Evolutionary conservation across 768 basidiomycete species (phyloP).

Genomic region (Leccinum broughii): DNA sequence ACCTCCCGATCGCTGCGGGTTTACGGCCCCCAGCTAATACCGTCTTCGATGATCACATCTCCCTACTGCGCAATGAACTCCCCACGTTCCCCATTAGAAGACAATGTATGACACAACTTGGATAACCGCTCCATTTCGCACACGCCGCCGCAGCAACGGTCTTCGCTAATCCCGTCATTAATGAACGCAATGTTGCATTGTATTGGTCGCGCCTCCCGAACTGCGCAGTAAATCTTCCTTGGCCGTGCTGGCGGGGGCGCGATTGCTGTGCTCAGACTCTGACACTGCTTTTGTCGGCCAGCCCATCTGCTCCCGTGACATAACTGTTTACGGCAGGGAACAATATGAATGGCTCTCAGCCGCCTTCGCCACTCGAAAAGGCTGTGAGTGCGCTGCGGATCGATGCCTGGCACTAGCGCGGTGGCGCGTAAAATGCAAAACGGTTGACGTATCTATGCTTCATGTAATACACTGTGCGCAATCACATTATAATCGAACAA

Average conservation of each 20-base stretch:
- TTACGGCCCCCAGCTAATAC: neutral
- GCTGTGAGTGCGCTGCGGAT: conserved; percentile 14
- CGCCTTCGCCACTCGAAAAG: neutral
- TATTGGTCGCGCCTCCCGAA: conserved; percentile 4
- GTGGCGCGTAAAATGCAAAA: neutral
- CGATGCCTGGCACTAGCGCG: neutral
- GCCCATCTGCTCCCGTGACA: neutral
- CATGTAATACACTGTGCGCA: neutral
- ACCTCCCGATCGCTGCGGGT: neutral
- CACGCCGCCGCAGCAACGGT: neutral
- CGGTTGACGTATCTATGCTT: neutral
- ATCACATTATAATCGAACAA: conserved; percentile 9
- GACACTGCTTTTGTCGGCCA: neutral
- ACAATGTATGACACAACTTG: neutral
- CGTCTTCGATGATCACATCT: neutral
- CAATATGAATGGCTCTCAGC: neutral
- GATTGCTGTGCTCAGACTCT: conserved; percentile 18
- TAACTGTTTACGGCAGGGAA: conserved; percentile 16
- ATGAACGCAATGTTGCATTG: neutral
- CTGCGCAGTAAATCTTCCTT: conserved; percentile 9
- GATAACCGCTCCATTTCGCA: neutral
- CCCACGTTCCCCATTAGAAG: neutral
- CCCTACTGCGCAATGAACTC: neutral
- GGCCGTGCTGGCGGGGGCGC: neutral
- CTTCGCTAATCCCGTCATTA: neutral